Percentiles rank a stretch among this genome's conserved stretches.
These are phyloP conservation scores for Neurospora discreta DNA, from an alignment of 495 filamentous ascomycete species.

Conservation along the genomic window DNA sequence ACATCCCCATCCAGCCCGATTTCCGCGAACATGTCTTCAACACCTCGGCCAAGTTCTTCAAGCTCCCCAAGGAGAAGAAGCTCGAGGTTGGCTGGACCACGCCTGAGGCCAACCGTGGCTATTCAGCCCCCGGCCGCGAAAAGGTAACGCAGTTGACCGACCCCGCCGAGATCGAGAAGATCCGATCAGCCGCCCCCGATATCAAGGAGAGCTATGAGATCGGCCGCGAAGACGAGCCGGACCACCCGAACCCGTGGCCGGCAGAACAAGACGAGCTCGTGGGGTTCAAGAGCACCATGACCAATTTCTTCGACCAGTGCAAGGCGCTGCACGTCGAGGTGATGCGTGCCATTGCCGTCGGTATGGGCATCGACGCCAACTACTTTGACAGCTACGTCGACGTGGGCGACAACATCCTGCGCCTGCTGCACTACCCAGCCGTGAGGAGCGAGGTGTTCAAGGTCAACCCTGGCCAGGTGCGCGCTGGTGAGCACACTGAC, in stretches of 20 bases:
- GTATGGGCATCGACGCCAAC: constrained; percentile 56
- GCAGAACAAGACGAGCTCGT: constrained; percentile 45
- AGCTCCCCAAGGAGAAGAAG: constrained; percentile 57
- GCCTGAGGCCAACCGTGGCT: constrained; percentile 67
- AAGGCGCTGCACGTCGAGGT: constrained; percentile 64
- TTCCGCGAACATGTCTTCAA: constrained; percentile 53
- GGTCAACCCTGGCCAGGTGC: constrained; percentile 60
- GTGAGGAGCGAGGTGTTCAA: constrained; percentile 57
- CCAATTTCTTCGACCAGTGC: constrained; percentile 58
- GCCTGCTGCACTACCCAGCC: constrained; percentile 80
- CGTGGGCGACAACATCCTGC: constrained; percentile 71
- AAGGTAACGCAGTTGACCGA: constrained; percentile 56
- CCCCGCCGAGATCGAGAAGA: constrained; percentile 43
- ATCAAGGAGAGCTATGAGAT: constrained; percentile 82
- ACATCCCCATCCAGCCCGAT: constrained; percentile 56
- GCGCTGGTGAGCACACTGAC: constrained; percentile 80
- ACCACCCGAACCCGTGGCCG: constrained; percentile 74
- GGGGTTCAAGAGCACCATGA: constrained; percentile 63
- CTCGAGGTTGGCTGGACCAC: constrained; percentile 58
- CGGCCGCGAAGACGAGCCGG: constrained; percentile 58
- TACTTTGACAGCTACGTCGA: constrained; percentile 73
- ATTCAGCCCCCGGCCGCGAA: constrained; percentile 64
- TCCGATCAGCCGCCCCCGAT: constrained; percentile 54
- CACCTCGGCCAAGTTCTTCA: constrained; percentile 69
- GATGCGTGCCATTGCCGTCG: constrained; percentile 82